Evolutionary conservation across 2,329 filamentous ascomycete species (phyloP), one percentile per base, ranked within the genome.

Genomic region (Aspergillus quadrilineatus): DNA sequence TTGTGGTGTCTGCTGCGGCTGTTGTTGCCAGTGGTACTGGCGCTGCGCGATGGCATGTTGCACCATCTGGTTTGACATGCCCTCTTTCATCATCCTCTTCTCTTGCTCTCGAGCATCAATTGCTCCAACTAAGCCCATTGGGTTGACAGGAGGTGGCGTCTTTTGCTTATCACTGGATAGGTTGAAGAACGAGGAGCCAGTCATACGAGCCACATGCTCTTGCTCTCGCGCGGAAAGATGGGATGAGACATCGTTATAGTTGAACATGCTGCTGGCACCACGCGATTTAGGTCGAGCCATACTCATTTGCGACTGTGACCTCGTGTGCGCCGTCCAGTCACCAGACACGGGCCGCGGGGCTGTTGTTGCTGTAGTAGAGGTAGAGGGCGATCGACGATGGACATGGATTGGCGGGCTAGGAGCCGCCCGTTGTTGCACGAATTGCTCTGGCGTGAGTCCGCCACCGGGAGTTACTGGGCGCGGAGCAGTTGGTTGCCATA

Each of bases 161-260:
- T 80, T 82, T 60, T 78, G 77, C 50, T 80, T 79, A 49, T 82
- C 82, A 37, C 69, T 73, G 4, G 82, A 82, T 69, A 95, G 78
- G 57, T 83, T 85, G 64, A 95, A 83, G 49, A 96, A 78, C 0
- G 92, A 89, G 0, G 85, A 86, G 1, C 89, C 89, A 0, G 91
- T 96, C 64, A 90, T 80, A 37, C 89, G 85, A 8, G 92, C 89
- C n/a, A 96, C 83, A 63, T 95, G 88, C 73, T 95, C 90, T 70
- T 95, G 92, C 72, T 96, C 92, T 14, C 89, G 85, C 15, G 92
- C 92, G 17, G 89, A 92, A n/a, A 96, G 79, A 56, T 87, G 83
- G 0, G 77, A 75, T 7, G 82, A 80, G 26, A 82, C 74, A 61
- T 85, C 80, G 48, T 78, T 77, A 28, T 75, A 71, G 46, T 77